Evolutionary conservation across 345 rosid genomes (phyloP), one percentile per base, ranked within the genome.

Genomic region (Lenwebbia sp.): DNA sequence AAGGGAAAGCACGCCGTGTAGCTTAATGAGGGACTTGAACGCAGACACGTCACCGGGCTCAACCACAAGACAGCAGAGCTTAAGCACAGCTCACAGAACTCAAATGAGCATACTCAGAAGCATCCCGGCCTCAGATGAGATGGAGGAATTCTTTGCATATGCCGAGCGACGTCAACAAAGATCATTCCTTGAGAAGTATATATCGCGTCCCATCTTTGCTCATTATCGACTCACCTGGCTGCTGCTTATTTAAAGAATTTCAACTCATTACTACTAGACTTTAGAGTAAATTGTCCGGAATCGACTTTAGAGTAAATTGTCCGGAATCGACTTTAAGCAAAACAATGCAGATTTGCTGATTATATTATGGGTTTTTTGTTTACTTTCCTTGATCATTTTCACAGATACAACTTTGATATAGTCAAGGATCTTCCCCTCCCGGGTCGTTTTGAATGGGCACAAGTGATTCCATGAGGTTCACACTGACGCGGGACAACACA

Each of bases 371-470:
- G 21, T 13, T 37, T 83, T 83, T 54, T 40, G 25, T 53, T 56
- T 52, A 8, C 52, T 51, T 74, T 15, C 54, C n/a, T 28, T 85
- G n/a, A n/a, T 65, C 60, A 60, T 70, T 22, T 85, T 86, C 57
- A 44, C 93, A 92, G 93, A 87, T 92, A 90, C 90, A 92, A 96
- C 95, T 96, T 94, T 87, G 99, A 96, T 88, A 70, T 93, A 15
- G 90, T 87, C 85, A 94, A 90, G 57, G 98, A 93, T 47, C 30
- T 86, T 83, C 98, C 99, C 30, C 92, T 95, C n/a, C 92, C 95
- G 0, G 99, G 98, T 47, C 94, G 93, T 33, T 95, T 91, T 49
- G 95, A 94, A 49, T 95, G 99, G 99, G 93, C 88, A 84, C 93
- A 91, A 92, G 86, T 92, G 86, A 23, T 56, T 84, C 96, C 93